Evolutionary conservation across 1,139 yeast genomes (phyloP).

Genomic region (Pichia inconspicua): DNA sequence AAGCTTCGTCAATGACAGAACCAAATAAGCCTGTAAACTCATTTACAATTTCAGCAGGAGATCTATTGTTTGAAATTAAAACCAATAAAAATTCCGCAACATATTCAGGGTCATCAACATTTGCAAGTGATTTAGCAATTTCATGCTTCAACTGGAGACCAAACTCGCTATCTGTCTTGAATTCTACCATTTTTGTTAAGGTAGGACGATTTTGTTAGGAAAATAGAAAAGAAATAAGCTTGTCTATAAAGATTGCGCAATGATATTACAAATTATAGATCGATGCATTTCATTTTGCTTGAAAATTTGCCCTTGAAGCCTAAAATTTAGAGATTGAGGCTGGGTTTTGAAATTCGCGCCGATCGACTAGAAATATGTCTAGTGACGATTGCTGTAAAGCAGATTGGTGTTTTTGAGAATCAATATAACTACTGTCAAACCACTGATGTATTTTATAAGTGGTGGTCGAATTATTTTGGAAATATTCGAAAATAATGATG

Average conservation of each 20-base stretch:
- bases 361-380: background rate
- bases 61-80: constrained; percentile 63
- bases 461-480: background rate
- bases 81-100: constrained; percentile 75
- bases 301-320: background rate
- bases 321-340: background rate
- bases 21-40: constrained; percentile 66
- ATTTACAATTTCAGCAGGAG: constrained; percentile 51
- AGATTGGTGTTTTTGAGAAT: background rate
- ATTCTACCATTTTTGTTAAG: constrained; percentile 5
- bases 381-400: background rate
- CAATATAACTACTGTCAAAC: background rate
- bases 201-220: background rate
- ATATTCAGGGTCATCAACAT: constrained; percentile 62
- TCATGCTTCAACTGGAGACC: constrained; percentile 25
- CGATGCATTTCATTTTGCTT: background rate
- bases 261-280: background rate
- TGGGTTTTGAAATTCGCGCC: background rate
- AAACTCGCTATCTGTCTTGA: constrained; percentile 23
- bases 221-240: background rate
- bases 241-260: background rate
- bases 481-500: background rate
- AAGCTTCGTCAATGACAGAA: constrained; percentile 46
- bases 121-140: constrained; percentile 22
- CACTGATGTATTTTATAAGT: background rate